A percentile compares a stretch with the other conserved stretches of the same genome.
These are phyloP conservation scores for Penicillium riverlandense DNA, from an alignment of 495 filamentous ascomycete species.

Conservation along the genomic window DNA sequence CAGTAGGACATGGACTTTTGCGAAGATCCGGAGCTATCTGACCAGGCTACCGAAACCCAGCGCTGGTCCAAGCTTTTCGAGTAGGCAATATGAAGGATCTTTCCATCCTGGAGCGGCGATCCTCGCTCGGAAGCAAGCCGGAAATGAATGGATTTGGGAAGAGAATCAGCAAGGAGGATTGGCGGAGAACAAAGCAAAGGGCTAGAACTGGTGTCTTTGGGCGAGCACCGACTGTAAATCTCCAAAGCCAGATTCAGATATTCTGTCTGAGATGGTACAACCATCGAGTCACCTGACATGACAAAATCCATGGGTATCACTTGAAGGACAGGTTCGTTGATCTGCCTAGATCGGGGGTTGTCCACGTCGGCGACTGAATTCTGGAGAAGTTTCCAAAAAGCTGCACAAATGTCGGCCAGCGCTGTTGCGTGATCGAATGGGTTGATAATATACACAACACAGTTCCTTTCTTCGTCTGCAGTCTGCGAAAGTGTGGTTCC, in stretches of 20 bases:
- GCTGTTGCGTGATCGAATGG: slow-evolving; percentile 56
- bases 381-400: slow-evolving; percentile 70
- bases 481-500: slow-evolving; percentile 26
- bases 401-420: slow-evolving; percentile 68
- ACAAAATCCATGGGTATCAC: slow-evolving; percentile 70
- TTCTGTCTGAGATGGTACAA: slow-evolving; percentile 58
- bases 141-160: slow-evolving; percentile 73
- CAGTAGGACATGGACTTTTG: slow-evolving; percentile 77
- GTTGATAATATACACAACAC: slow-evolving; percentile 85
- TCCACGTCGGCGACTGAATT: slow-evolving; percentile 49
- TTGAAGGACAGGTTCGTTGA: slow-evolving; percentile 74
- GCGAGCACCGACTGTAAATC: slow-evolving; percentile 77
- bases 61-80: slow-evolving; percentile 71
- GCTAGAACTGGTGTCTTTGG: slow-evolving; percentile 35
- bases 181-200: slow-evolving; percentile 53
- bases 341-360: slow-evolving; percentile 40
- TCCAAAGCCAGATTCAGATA: slow-evolving; percentile 69
- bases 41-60: slow-evolving; percentile 92
- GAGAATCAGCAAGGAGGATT: slow-evolving; percentile 63
- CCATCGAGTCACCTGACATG: slow-evolving; percentile 55
- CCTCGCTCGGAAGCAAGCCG: slow-evolving; percentile 49
- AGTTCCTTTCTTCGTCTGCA: slow-evolving; percentile 31
- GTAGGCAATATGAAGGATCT: slow-evolving; percentile 81
- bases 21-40: slow-evolving; percentile 69
- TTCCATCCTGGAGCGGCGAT: slow-evolving; percentile 75